Evolutionary conservation across 495 filamentous ascomycete genomes (phyloP).

Genomic region (Annulohypoxylon stygium): DNA sequence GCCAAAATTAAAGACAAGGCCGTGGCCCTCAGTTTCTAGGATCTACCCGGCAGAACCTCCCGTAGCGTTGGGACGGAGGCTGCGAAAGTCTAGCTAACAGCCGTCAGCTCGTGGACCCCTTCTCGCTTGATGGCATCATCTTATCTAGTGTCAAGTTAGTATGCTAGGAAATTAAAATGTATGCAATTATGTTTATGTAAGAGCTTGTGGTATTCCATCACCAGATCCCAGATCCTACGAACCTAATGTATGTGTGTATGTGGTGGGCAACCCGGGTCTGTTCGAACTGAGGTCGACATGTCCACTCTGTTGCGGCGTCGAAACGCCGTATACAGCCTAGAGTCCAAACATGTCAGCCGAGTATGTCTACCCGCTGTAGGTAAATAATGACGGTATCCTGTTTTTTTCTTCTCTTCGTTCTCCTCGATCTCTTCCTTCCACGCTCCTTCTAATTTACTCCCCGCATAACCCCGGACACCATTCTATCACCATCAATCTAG

Average conservation of each 20-base stretch:
- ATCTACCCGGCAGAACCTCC: background rate
- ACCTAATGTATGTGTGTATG: background rate
- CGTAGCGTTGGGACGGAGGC: background rate
- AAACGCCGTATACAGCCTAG: constrained; percentile 1
- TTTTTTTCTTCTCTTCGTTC: background rate
- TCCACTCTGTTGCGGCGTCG: constrained; percentile 15
- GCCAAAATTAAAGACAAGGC: background rate
- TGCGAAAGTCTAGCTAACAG: background rate
- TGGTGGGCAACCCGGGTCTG: background rate
- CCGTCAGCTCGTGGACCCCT: too few species aligned
- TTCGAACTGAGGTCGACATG: constrained; percentile 1
- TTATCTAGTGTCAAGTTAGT: background rate
- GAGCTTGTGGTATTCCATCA: background rate
- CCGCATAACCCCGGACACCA: background rate
- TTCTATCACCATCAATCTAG: background rate
- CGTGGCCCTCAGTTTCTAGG: background rate
- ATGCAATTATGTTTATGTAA: background rate
- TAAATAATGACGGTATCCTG: constrained; percentile 32
- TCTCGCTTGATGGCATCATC: constrained; percentile 3
- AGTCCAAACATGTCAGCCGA: constrained; percentile 6
- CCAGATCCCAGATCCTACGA: background rate
- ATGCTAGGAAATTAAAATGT: background rate
- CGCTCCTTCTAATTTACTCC: constrained; percentile 9
- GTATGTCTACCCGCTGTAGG: background rate
- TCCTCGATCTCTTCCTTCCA: constrained; percentile 6